Base-by-base conservation (phyloP, 2,329 filamentous ascomycete genomes). In the Claviceps humidiphila region DNA sequence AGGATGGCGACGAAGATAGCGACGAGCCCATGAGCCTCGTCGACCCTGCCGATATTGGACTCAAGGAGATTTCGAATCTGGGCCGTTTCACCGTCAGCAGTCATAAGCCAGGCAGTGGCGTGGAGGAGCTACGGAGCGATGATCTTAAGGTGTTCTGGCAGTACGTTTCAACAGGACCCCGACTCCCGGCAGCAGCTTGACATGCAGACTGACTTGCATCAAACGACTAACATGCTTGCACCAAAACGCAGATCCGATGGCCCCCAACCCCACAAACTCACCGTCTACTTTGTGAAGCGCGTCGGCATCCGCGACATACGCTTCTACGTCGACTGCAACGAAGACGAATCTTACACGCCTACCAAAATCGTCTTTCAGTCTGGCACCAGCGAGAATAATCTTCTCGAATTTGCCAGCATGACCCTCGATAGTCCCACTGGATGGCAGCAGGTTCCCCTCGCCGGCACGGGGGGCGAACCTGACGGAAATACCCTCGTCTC, bases 261-360 rank as follows among this genome's bases (percentile, higher is more conserved):
- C 1, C 87, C 87, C 1, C 87, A 93, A 64, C 87, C 87, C 4
- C 87, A 93, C 62, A 79, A 83, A 56, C 75, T 93, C 47, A 91
- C 87, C 54, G 85, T 93, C 42, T 88, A 93, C 68, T 93, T 93
- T 67, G 82, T 89, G 68, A 89, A 89, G 60, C 78, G 87, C 7
- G 87, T 90, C 44, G 83, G 82, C 54, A 89, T 93, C 56, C 81
- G 84, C 5, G 81, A 82, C 30, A 82, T 93, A 50, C 78, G 87
- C n/a, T 81, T 93, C 60, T 90, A 85, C 59, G 82, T 98, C 45
- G 90, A 98, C 70, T 95, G 95, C 67, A 83, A 85, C 56, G 81
- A 88, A 51, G 93, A 98, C 67, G 93, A 98, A 69, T 93, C 87
- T 44, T 98, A 98, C 67, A 98, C 93, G 3, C 93, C 93, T 0